Conservation (phyloP, 495 filamentous ascomycete species). For the Xylaria scruposa region DNA sequence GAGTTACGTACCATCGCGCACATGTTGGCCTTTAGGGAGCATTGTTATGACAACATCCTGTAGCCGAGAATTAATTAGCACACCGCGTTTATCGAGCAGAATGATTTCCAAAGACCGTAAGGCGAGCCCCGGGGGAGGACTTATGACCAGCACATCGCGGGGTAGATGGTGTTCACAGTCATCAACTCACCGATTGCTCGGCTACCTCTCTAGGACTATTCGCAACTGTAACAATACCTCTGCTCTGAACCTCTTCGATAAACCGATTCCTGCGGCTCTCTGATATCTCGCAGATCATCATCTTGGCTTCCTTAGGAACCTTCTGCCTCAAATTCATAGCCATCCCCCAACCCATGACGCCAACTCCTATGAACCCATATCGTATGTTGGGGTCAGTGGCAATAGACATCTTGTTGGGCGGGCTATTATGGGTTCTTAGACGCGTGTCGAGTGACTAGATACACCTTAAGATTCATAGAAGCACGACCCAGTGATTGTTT, state of each 20-base stretch:
- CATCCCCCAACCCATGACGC: constrained; percentile 50
- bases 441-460: not conserved
- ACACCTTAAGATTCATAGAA: not conserved
- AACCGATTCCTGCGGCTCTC: constrained; percentile 40
- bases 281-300: constrained; percentile 51
- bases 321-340: constrained; percentile 52
- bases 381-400: constrained; percentile 12
- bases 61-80: not conserved
- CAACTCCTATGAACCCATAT: constrained; percentile 29
- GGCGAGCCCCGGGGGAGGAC: too few relatives aligned
- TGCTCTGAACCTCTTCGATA: constrained; percentile 35
- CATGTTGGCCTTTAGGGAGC: constrained; percentile 44
- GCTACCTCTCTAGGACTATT: constrained; percentile 45
- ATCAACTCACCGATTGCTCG: constrained; percentile 46
- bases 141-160: not conserved
- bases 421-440: too few relatives aligned
- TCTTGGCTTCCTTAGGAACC: constrained; percentile 42
- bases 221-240: constrained; percentile 25
- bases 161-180: not conserved
- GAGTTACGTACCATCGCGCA: constrained; percentile 26
- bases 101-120: not conserved
- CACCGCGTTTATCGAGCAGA: not conserved
- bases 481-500: not conserved
- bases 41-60: constrained; percentile 44
- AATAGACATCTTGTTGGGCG: not conserved